Evolutionary conservation across 163 green algal genomes (phyloP).

Genomic region (Scenedesmus sp.): DNA sequence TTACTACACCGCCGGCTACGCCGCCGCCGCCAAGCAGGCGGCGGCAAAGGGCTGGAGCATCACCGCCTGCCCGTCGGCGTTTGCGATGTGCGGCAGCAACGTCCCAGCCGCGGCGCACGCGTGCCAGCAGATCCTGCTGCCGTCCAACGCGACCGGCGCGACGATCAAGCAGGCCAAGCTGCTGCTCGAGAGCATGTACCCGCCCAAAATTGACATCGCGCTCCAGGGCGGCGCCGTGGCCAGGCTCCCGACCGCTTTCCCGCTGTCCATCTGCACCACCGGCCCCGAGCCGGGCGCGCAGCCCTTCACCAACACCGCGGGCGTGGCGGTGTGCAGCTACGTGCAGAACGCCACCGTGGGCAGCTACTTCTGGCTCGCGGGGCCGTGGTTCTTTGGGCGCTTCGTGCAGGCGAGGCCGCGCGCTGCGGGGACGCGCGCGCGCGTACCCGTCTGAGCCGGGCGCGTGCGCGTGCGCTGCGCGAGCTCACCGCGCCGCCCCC

Average conservation of each 20-base stretch:
- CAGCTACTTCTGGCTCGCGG: constrained; percentile 6
- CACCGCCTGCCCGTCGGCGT: neutral
- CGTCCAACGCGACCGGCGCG: neutral
- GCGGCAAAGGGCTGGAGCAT: neutral
- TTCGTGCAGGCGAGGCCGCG: no score
- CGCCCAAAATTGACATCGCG: neutral
- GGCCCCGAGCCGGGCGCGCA: neutral
- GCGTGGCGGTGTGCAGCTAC: constrained; percentile 22
- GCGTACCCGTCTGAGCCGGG: no score
- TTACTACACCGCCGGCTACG: neutral
- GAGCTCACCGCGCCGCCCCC: no score
- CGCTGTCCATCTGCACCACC: neutral
- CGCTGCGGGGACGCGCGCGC: no score
- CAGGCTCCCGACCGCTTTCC: constrained; percentile 15
- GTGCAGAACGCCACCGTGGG: neutral
- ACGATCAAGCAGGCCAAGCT: neutral
- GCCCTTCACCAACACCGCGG: neutral
- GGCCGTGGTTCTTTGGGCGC: constrained; percentile 2
- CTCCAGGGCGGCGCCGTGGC: neutral
- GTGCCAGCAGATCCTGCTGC: constrained; percentile 14
- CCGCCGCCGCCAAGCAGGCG: neutral
- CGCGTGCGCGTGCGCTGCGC: no score
- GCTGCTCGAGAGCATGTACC: constrained; percentile 15
- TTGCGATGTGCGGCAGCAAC: neutral
- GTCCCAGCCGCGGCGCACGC: neutral